phyloP scores from a whole-genome alignment of 1,284 basidiomycete genomes.

The Volvariella surrecta region DNA sequence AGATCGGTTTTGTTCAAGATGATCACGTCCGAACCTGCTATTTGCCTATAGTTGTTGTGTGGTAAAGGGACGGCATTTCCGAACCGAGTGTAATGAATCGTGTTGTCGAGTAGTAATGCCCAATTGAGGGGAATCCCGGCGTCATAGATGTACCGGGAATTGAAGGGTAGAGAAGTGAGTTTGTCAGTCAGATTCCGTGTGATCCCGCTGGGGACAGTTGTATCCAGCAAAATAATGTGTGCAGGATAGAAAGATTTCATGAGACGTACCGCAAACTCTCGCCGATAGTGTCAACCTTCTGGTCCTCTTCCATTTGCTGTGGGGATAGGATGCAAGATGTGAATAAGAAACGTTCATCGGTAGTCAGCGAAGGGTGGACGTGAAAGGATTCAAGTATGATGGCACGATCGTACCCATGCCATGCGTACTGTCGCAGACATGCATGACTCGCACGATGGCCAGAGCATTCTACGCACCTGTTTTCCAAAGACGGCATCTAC shows the following conservation, averaged over 20 bases:
- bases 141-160: too few relatives aligned
- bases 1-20: constrained; percentile 86
- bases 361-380: background rate
- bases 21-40: constrained; percentile 85
- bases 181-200: too few relatives aligned
- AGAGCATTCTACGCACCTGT: constrained; percentile 36
- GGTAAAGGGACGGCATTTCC: background rate
- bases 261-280: constrained; percentile 63
- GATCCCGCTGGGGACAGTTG: too few relatives aligned
- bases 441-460: background rate
- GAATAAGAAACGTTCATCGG: background rate
- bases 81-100: too few relatives aligned
- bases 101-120: too few relatives aligned
- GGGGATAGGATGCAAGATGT: background rate
- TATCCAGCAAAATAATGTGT: too few relatives aligned
- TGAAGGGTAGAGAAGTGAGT: too few relatives aligned
- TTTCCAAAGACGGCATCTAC: constrained; percentile 84
- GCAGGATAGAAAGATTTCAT: too few relatives aligned
- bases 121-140: too few relatives aligned
- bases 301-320: constrained; percentile 80
- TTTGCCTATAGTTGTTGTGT: constrained; percentile 54
- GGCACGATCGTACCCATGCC: background rate
- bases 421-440: background rate
- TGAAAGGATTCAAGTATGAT: background rate
- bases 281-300: constrained; percentile 56